Conservation (phyloP, 1,139 yeast species). For the Maudiozyma humilis region DNA sequence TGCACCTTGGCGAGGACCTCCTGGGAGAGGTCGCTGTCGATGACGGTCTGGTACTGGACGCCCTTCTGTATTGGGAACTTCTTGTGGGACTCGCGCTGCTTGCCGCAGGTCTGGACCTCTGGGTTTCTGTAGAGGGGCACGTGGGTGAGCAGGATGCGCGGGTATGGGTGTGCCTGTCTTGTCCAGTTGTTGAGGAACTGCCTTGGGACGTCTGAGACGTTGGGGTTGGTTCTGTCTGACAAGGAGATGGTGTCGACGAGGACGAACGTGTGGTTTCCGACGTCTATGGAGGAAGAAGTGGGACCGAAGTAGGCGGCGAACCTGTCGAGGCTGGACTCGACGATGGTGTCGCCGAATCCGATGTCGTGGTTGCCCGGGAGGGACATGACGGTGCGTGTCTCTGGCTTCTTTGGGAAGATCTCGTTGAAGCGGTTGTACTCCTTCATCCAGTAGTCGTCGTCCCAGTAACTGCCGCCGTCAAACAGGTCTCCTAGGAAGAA, state of each 20-base stretch:
- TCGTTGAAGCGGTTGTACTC: conserved; percentile 62
- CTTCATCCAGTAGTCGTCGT: conserved; percentile 55
- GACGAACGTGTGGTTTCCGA: conserved; percentile 73
- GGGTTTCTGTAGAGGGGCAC: conserved; percentile 66
- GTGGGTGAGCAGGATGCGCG: conserved; percentile 67
- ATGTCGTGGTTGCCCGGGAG: conserved; percentile 95
- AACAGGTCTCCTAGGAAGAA: conserved; percentile 84
- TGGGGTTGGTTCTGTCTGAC: conserved; percentile 42
- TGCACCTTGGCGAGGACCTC: conserved; percentile 46
- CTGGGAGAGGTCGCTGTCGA: conserved; percentile 50
- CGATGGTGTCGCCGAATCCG: conserved; percentile 70
- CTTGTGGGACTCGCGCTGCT: conserved; percentile 52
- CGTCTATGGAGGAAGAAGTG: conserved; percentile 44
- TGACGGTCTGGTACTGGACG: conserved; percentile 68
- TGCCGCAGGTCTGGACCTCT: conserved; percentile 53
- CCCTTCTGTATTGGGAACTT: conserved; percentile 67
- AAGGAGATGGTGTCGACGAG: conserved; percentile 75
- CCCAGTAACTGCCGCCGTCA: conserved; percentile 94
- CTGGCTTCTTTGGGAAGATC: conserved; percentile 48
- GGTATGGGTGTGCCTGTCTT: conserved; percentile 35
- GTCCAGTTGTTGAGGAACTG: conserved; percentile 25
- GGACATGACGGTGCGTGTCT: conserved; percentile 44
- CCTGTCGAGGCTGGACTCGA: conserved; percentile 47
- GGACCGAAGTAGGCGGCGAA: conserved; percentile 70
- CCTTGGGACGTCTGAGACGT: conserved; percentile 38